Conservation (phyloP, 768 basidiomycete species). For the Leucogyrophana mollusca region DNA sequence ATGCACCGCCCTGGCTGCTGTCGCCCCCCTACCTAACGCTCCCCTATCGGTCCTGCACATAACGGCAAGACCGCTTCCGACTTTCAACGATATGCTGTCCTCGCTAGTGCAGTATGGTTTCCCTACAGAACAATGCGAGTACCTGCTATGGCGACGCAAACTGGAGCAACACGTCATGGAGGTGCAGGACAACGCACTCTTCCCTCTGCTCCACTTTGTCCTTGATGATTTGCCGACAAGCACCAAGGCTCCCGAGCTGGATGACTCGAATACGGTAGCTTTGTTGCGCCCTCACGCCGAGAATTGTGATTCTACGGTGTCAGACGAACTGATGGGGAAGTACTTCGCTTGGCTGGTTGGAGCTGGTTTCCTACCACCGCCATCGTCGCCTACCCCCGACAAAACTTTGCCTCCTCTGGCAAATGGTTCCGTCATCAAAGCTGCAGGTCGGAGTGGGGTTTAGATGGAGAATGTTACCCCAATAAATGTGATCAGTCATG, state of each 20-base stretch:
- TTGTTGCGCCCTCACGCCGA: constrained; percentile 47
- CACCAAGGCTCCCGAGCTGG: constrained; percentile 89
- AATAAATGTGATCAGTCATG: background rate
- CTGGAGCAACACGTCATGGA: constrained; percentile 96
- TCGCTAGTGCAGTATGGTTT: constrained; percentile 81
- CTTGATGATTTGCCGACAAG: constrained; percentile 96
- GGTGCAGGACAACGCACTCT: constrained; percentile 93
- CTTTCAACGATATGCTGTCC: constrained; percentile 84
- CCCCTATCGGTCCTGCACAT: constrained; percentile 73
- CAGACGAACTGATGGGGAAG: constrained; percentile 72
- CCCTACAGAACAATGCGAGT: constrained; percentile 74
- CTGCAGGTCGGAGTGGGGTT: constrained; percentile 67
- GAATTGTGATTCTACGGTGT: constrained; percentile 57
- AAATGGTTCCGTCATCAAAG: constrained; percentile 44
- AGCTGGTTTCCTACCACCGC: constrained; percentile 74
- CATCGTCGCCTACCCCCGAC: constrained; percentile 36
- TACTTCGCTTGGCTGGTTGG: constrained; percentile 93
- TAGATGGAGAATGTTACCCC: constrained; percentile 22
- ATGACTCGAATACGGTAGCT: constrained; percentile 79
- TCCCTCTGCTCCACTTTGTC: constrained; percentile 96
- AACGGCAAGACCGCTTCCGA: constrained; percentile 80
- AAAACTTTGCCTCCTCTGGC: constrained; percentile 51
- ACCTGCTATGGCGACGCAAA: constrained; percentile 86
- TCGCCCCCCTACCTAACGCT: constrained; percentile 51
- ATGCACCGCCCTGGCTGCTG: constrained; percentile 70